These are phyloP conservation scores for Trypanosoma melophagium DNA, from an alignment of 208 protist species.

Conservation along the genomic window DNA sequence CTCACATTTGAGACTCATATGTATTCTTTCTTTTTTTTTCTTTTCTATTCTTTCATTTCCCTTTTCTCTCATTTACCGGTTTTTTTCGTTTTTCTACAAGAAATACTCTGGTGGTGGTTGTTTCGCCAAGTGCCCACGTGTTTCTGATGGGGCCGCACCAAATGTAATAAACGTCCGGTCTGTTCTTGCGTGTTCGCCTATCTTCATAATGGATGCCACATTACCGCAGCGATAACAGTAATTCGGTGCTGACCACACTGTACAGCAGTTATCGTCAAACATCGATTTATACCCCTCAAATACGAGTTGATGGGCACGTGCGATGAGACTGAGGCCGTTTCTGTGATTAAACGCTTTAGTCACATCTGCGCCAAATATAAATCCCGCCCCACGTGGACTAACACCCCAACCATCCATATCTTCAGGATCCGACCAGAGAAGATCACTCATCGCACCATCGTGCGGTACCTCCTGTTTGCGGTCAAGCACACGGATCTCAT, in stretches of 20 bases:
- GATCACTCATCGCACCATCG: conserved; percentile 88
- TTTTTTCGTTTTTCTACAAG: conserved; percentile 32
- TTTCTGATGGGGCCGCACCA: conserved; percentile 68
- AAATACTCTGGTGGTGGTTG: conserved; percentile 90
- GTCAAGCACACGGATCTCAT: conserved; percentile 86
- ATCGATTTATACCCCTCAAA: conserved; percentile 94
- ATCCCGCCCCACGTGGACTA: conserved; percentile 86
- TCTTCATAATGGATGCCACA: conserved; percentile 92
- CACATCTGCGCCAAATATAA: conserved; percentile 80
- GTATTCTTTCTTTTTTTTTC: conserved; percentile 2
- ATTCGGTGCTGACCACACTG: conserved; percentile 96
- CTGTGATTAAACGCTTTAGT: conserved; percentile 82
- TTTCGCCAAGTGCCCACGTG: conserved; percentile 82
- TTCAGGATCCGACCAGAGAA: conserved; percentile 93
- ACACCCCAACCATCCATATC: conserved; percentile 87
- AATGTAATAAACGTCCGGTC: conserved; percentile 82
- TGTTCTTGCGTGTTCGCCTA: conserved; percentile 77
- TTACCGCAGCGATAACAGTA: conserved; percentile 96
- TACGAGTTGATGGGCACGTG: conserved; percentile 90
- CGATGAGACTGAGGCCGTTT: conserved; percentile 87
- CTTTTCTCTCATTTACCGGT: neutral
- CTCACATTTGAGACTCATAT: too few species aligned
- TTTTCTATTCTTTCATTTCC: neutral
- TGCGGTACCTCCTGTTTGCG: conserved; percentile 91
- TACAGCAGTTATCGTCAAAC: conserved; percentile 92